Percentiles rank a stretch among this genome's conserved stretches.
Evolutionary conservation across 352 stramenopile genomes (phyloP).

Genomic region (Globisporangium cederbergense): DNA sequence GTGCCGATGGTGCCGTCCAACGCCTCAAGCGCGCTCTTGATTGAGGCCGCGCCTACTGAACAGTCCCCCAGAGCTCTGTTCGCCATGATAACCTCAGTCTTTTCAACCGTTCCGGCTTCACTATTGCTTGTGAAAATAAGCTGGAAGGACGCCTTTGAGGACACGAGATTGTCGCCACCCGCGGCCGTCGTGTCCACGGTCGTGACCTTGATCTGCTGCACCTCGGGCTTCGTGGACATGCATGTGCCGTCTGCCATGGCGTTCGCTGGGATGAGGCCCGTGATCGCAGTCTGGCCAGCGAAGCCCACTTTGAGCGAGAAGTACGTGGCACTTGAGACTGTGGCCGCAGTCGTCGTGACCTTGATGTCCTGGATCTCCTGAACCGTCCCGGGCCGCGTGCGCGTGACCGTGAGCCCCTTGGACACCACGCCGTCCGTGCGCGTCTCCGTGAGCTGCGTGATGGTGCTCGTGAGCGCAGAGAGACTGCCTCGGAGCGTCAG

Average conservation of each 20-base stretch:
- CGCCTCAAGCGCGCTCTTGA: constrained; percentile 45
- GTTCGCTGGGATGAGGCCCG: constrained; percentile 81
- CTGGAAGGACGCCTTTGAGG: constrained; percentile 78
- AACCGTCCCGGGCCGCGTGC: constrained; percentile 38
- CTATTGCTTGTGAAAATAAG: constrained; percentile 84
- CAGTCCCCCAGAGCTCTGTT: constrained; percentile 84
- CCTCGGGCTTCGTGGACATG: constrained; percentile 59
- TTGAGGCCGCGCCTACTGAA: constrained; percentile 49
- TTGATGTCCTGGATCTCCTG: constrained; percentile 69
- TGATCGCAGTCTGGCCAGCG: constrained; percentile 48
- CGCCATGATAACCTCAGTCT: constrained; percentile 77
- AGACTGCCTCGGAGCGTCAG: constrained; percentile 62
- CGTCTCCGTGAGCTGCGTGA: constrained; percentile 45
- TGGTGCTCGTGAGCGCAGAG: constrained; percentile 25
- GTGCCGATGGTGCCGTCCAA: constrained; percentile 36
- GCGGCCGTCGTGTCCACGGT: constrained; percentile 88
- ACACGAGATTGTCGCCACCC: constrained; percentile 89
- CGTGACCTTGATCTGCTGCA: constrained; percentile 89
- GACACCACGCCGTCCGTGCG: constrained; percentile 43
- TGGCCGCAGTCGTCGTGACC: constrained; percentile 40
- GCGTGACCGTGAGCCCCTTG: constrained; percentile 43
- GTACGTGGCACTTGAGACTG: constrained; percentile 30
- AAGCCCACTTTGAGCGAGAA: constrained; percentile 53
- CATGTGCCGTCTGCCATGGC: constrained; percentile 63
- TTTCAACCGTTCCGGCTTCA: constrained; percentile 39